Conservation (phyloP, 176 grass and related monocot genomes). For the Bromus sterilis region DNA sequence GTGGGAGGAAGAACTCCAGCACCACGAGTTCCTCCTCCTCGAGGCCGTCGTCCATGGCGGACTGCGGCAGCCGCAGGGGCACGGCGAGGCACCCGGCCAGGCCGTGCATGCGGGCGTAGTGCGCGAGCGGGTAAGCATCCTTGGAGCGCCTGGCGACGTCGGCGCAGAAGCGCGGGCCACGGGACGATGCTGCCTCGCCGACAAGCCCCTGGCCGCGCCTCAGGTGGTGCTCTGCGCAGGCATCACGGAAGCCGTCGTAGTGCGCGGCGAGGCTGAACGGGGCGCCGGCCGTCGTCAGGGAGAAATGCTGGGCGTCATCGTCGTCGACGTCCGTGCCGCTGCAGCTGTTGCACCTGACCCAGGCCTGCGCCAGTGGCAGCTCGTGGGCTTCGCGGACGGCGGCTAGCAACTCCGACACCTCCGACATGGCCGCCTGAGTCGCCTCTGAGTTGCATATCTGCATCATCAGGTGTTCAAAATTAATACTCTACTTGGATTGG, state of each 20-base stretch:
- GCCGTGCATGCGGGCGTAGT: slow-evolving; percentile 65
- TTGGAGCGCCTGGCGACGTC: slow-evolving; percentile 64
- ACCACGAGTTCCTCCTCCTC: slow-evolving; percentile 43
- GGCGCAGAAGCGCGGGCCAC: slow-evolving; percentile 35
- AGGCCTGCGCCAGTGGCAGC: slow-evolving; percentile 75
- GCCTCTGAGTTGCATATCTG: slow-evolving; percentile 47
- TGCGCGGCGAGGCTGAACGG: slow-evolving; percentile 39
- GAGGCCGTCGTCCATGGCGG: neutral
- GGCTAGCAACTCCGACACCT: slow-evolving; percentile 45
- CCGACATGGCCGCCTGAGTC: slow-evolving; percentile 38
- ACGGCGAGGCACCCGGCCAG: slow-evolving; percentile 59
- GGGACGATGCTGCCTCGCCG: slow-evolving; percentile 27
- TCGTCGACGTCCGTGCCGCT: neutral
- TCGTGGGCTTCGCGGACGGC: slow-evolving; percentile 43
- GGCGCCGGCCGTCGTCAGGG: slow-evolving; percentile 48
- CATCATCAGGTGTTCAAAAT: neutral
- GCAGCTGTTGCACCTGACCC: slow-evolving; percentile 61
- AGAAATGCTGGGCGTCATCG: neutral
- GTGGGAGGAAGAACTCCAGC: slow-evolving; percentile 79
- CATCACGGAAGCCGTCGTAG: slow-evolving; percentile 51
- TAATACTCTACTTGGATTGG: neutral
- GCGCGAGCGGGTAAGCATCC: slow-evolving; percentile 70
- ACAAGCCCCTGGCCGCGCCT: slow-evolving; percentile 59
- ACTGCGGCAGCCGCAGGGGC: neutral
- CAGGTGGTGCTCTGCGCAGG: slow-evolving; percentile 82